Conservation (phyloP, 306 rosid species). For the Fragaria vesca region DNA sequence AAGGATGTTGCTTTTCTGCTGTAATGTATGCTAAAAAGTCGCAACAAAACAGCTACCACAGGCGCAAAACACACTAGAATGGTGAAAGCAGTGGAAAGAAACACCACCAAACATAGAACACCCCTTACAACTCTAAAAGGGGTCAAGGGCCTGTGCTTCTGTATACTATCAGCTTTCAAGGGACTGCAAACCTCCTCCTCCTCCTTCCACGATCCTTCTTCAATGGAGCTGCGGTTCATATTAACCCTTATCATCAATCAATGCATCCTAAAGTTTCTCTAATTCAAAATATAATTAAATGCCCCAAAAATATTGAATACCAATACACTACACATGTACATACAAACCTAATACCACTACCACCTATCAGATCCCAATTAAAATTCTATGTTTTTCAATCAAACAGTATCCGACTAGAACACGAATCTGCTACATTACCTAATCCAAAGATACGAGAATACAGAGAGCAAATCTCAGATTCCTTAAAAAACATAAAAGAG, state of each 20-base stretch:
- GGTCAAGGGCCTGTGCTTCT: constrained; percentile 67
- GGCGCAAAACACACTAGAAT: constrained; percentile 75
- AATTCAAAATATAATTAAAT: not conserved
- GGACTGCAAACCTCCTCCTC: constrained; percentile 47
- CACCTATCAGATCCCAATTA: not conserved
- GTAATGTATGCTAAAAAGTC: constrained; percentile 50
- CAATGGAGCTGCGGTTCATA: constrained; percentile 40
- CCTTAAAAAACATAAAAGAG: not conserved
- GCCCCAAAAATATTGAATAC: not conserved
- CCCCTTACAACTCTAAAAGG: constrained; percentile 70
- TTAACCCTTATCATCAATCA: not conserved
- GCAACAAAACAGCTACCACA: constrained; percentile 35
- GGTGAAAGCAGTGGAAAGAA: constrained; percentile 76
- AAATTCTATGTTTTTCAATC: not conserved
- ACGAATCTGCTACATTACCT: not conserved
- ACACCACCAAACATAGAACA: constrained; percentile 69
- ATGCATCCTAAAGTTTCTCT: not conserved
- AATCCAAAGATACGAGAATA: not conserved
- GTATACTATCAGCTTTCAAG: constrained; percentile 37
- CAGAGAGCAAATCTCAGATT: not conserved
- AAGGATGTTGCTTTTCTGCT: constrained; percentile 74
- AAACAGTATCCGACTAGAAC: not conserved
- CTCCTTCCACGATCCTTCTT: constrained; percentile 47
- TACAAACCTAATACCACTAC: not conserved
- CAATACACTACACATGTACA: not conserved